phyloP scores from a whole-genome alignment of 768 basidiomycete genomes.

The Suillus fuscotomentosus region DNA sequence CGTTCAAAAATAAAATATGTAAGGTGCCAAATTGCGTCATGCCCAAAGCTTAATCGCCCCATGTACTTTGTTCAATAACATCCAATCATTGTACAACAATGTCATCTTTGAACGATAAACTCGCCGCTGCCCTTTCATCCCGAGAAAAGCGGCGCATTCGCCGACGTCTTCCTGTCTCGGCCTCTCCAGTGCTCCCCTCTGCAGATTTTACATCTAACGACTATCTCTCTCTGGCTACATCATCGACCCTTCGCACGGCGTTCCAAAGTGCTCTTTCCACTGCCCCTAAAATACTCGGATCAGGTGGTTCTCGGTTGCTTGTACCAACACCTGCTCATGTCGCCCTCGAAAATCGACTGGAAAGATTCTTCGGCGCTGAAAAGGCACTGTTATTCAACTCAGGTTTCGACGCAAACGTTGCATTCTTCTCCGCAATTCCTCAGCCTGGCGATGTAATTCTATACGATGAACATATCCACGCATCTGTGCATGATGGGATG shows the following conservation, averaged over 20 bases:
- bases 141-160: slow-evolving; percentile 67
- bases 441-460: slow-evolving; percentile 75
- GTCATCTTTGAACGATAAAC: slow-evolving; percentile 34
- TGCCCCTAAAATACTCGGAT: slow-evolving; percentile 70
- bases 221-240: slow-evolving; percentile 80
- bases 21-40: background rate
- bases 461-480: slow-evolving; percentile 88
- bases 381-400: slow-evolving; percentile 87
- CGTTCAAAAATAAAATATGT: background rate
- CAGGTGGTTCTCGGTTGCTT: slow-evolving; percentile 84
- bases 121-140: slow-evolving; percentile 57
- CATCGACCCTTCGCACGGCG: slow-evolving; percentile 48
- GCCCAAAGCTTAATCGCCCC: background rate
- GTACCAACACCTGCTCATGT: slow-evolving; percentile 59
- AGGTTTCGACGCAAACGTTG: slow-evolving; percentile 90
- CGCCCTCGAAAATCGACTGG: slow-evolving; percentile 69
- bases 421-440: slow-evolving; percentile 80
- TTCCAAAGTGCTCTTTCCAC: slow-evolving; percentile 55
- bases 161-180: slow-evolving; percentile 59
- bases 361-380: slow-evolving; percentile 57
- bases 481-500: slow-evolving; percentile 89
- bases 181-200: slow-evolving; percentile 27
- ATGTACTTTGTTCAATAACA: background rate
- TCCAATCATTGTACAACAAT: slow-evolving; percentile 12
- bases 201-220: slow-evolving; percentile 90